Base-by-base conservation (phyloP, 2,329 filamentous ascomycete genomes). In the Penicillium palitans region DNA sequence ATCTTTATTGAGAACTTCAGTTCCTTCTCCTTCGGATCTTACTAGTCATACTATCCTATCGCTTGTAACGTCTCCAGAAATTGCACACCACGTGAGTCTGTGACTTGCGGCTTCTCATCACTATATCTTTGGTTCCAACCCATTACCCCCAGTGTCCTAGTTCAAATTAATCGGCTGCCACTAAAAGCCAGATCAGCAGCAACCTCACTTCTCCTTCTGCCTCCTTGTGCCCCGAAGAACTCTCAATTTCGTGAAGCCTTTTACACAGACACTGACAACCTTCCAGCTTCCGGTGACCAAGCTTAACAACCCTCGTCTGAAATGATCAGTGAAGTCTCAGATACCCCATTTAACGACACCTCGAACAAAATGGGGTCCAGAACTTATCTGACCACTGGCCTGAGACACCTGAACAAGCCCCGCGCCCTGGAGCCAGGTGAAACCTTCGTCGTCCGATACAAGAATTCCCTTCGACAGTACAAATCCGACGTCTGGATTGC, bases 401-500 rank as follows among this genome's bases (percentile, higher is more conserved):
- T 62, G 29, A 40, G 24, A 2, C 59, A 55, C 6, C 19, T 52
- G 7, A 44, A 25, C 15, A 17, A 35, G 2, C 19, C 42, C 2
- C 42, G 42, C 5, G 33, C 45, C 17, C 52, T 61, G 1, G 19
- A 54, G 4, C 40, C 58, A 1, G 60, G 62, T 4, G 53, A 64
- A 13, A 39, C 39, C 1, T 46, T 48, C 6, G 8, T 64, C 4
- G 19, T 52, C 24, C 55, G 63, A 2, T 65, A 58, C 55, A 63
- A 65, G 13, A 65, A 61, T 8, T 39, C 58, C 3, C 13, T 48
- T 2, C 44, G 46, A 0, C 24, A 42, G 0, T 59, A 65, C 52
- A 49, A 35, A 24, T 47, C 55, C 0, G 62, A 65, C 17, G 47
- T 63, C 1, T 65, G 61, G 61, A n/a, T 62, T n/a, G 59, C 41